Percentiles rank a stretch among this genome's conserved stretches.
Conservation (phyloP, 2,329 filamentous ascomycete genomes). For the Aureobasidium sp. region DNA sequence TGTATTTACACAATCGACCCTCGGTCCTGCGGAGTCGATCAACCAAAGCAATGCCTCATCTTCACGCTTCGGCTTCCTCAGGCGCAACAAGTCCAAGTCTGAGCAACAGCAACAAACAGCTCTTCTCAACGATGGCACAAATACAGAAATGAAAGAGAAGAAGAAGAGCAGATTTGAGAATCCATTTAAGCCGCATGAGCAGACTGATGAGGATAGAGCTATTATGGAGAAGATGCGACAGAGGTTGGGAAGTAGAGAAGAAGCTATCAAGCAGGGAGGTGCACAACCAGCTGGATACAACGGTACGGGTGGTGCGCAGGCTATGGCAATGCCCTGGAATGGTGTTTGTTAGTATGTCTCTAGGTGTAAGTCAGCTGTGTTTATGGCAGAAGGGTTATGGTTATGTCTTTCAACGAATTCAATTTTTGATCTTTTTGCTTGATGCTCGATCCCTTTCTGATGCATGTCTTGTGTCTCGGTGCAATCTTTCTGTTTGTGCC, state of each 20-base stretch:
- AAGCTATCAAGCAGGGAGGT: neutral
- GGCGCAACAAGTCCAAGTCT: neutral
- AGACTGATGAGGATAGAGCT: neutral
- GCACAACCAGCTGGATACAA: neutral
- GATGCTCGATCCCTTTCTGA: too few species aligned
- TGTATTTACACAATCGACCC: neutral
- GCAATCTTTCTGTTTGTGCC: neutral
- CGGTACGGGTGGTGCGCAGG: neutral
- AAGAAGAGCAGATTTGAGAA: conserved; percentile 2
- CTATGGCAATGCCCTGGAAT: neutral
- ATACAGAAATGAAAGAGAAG: neutral
- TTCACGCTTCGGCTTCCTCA: neutral
- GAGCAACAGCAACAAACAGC: neutral
- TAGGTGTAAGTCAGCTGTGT: too few species aligned
- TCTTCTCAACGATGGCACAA: neutral
- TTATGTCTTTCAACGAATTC: neutral
- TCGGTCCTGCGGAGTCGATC: neutral
- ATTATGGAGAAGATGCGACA: neutral
- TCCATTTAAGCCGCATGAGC: neutral
- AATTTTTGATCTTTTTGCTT: neutral
- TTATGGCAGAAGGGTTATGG: neutral
- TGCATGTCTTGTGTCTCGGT: neutral
- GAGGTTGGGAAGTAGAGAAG: neutral
- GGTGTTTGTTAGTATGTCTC: neutral
- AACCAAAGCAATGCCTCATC: neutral